Conservation (phyloP, 2,329 filamentous ascomycete species). For the Nemania bipapillata region DNA sequence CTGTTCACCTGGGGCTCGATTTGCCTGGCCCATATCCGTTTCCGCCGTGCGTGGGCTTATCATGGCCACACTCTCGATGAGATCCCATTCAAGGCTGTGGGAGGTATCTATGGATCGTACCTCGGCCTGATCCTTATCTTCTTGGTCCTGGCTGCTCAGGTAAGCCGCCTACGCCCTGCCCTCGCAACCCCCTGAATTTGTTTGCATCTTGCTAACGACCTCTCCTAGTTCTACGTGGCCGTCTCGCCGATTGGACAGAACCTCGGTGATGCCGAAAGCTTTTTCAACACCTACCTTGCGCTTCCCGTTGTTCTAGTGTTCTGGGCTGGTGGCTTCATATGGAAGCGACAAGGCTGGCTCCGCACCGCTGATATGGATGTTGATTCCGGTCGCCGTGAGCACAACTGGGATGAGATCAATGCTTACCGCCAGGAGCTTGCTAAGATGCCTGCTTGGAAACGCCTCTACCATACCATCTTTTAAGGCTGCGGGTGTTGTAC, state of each 20-base stretch:
- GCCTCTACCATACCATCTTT: slow-evolving; percentile 50
- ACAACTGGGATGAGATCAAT: slow-evolving; percentile 70
- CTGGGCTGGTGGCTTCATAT: slow-evolving; percentile 67
- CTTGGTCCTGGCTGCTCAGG: slow-evolving; percentile 66
- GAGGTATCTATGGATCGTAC: slow-evolving; percentile 72
- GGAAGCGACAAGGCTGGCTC: slow-evolving; percentile 71
- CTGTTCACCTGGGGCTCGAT: slow-evolving; percentile 77
- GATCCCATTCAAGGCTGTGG: slow-evolving; percentile 71
- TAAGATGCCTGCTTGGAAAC: slow-evolving; percentile 60
- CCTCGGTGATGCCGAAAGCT: slow-evolving; percentile 57
- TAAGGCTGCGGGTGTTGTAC: slow-evolving; percentile 31
- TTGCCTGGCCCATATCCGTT: slow-evolving; percentile 74
- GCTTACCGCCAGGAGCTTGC: slow-evolving; percentile 59
- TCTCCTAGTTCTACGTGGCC: slow-evolving; percentile 58
- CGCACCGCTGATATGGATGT: slow-evolving; percentile 71
- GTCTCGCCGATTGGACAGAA: slow-evolving; percentile 50
- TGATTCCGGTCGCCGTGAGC: slow-evolving; percentile 70
- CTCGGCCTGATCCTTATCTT: slow-evolving; percentile 69
- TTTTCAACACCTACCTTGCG: slow-evolving; percentile 67
- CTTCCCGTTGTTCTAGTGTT: slow-evolving; percentile 65
- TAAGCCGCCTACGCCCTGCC: slow-evolving; percentile 45
- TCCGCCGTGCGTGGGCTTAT: slow-evolving; percentile 71
- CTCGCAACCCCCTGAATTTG: background rate
- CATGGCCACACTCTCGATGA: slow-evolving; percentile 73
- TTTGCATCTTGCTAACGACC: slow-evolving; percentile 6